Evolutionary conservation across 257 asterid genomes (phyloP).

Genomic region (Nemophila menziesii): DNA sequence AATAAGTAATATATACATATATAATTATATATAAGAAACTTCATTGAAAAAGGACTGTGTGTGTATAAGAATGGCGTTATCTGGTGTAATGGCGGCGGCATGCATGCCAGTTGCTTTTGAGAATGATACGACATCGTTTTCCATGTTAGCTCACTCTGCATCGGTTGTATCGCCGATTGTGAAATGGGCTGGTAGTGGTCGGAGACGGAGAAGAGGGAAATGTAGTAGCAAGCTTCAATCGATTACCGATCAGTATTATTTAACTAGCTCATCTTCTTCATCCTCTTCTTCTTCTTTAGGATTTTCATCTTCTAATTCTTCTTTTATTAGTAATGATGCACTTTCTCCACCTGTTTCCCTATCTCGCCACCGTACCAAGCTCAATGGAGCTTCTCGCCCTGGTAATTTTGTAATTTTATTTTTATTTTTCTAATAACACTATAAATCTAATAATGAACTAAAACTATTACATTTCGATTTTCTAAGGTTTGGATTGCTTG

Average conservation of each 20-base stretch:
- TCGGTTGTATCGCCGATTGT: slow-evolving; percentile 20
- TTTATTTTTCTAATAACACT: neutral
- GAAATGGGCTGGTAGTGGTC: slow-evolving; percentile 39
- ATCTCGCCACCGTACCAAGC: slow-evolving; percentile 33
- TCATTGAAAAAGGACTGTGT: neutral
- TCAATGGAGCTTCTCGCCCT: slow-evolving; percentile 17
- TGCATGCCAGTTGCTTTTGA: slow-evolving; percentile 80
- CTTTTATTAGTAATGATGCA: slow-evolving; percentile 28
- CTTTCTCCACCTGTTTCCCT: slow-evolving; percentile 22
- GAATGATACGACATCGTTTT: slow-evolving; percentile 25
- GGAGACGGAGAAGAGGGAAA: slow-evolving; percentile 18
- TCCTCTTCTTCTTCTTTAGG: slow-evolving; percentile 19
- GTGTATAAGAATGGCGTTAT: slow-evolving; percentile 22
- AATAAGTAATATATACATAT: no score
- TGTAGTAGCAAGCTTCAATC: slow-evolving; percentile 32
- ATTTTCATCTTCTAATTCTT: slow-evolving; percentile 13
- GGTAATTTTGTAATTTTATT: slow-evolving; percentile 16
- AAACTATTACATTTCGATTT: no score
- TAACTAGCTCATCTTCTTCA: slow-evolving; percentile 11
- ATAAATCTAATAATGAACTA: no score
- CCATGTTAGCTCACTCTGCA: slow-evolving; percentile 20
- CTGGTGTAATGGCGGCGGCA: slow-evolving; percentile 79
- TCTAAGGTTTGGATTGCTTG: no score
- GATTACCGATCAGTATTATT: slow-evolving; percentile 44
- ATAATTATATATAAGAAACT: no score